phyloP scores from a whole-genome alignment of 2,329 filamentous ascomycete species.

The Colletotrichum tropicicola region DNA sequence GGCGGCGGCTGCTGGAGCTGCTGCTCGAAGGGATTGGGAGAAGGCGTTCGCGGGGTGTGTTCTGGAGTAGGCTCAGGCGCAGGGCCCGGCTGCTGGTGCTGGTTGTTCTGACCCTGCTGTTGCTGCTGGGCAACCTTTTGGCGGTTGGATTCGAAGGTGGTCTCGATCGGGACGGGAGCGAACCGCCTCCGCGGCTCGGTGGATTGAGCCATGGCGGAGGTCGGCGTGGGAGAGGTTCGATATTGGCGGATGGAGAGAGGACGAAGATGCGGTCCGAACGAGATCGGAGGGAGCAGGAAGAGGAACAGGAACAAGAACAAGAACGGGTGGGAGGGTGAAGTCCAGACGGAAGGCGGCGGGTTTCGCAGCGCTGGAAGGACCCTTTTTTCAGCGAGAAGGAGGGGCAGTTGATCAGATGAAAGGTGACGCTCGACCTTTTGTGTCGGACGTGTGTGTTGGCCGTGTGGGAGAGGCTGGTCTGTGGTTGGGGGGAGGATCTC shows the following conservation, averaged over 20 bases:
- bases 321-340: slow-evolving; percentile 6
- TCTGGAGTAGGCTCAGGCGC: slow-evolving; percentile 67
- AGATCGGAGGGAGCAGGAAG: slow-evolving; percentile 3
- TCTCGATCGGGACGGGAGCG: slow-evolving; percentile 76
- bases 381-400: slow-evolving; percentile 17
- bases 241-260: neutral
- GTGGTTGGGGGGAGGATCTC: slow-evolving; percentile 7
- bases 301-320: too few relatives aligned
- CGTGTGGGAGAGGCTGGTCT: slow-evolving; percentile 22
- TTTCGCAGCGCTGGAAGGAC: neutral
- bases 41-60: slow-evolving; percentile 59
- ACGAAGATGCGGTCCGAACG: slow-evolving; percentile 2
- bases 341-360: neutral
- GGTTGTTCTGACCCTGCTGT: slow-evolving; percentile 20
- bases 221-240: neutral
- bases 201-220: slow-evolving; percentile 46
- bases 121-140: slow-evolving; percentile 45
- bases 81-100: slow-evolving; percentile 48
- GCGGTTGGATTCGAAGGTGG: slow-evolving; percentile 67
- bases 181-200: slow-evolving; percentile 66
- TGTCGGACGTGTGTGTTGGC: neutral
- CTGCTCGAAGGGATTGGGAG: slow-evolving; percentile 43
- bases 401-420: slow-evolving; percentile 23
- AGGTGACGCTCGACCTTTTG: slow-evolving; percentile 13
- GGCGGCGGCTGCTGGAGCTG: slow-evolving; percentile 30